A percentile compares a stretch with the other conserved stretches of the same genome.
phyloP scores from a whole-genome alignment of 1,284 basidiomycete genomes.

The Cryptococcus deneoformans region DNA sequence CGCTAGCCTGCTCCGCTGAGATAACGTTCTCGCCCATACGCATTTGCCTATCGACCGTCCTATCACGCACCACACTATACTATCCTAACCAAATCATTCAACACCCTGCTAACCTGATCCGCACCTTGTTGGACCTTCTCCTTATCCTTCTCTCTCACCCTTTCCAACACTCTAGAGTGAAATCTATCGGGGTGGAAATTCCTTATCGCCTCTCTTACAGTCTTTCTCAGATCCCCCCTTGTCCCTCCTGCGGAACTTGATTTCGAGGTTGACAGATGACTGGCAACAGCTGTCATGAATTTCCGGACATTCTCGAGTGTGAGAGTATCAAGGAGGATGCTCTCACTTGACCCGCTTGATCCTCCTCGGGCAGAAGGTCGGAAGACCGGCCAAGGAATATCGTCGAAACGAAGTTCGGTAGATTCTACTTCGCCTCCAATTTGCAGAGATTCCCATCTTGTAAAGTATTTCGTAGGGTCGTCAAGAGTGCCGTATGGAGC shows the following conservation, averaged over 20 bases:
- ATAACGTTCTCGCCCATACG: background rate
- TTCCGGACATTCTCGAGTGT: constrained; percentile 56
- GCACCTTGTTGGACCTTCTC: constrained; percentile 62
- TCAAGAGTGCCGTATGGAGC: background rate
- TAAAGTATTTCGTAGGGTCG: constrained; percentile 11
- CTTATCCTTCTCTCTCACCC: constrained; percentile 59
- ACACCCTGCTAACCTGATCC: constrained; percentile 52
- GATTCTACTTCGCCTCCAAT: constrained; percentile 8
- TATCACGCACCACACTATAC: background rate
- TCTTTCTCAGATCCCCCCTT: constrained; percentile 55
- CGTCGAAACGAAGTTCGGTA: constrained; percentile 54
- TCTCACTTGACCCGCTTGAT: constrained; percentile 36
- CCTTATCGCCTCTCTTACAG: constrained; percentile 59
- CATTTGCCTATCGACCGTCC: no score
- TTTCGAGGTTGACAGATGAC: constrained; percentile 23
- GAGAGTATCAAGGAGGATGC: constrained; percentile 52
- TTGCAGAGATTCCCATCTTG: constrained; percentile 8
- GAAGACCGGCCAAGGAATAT: constrained; percentile 78
- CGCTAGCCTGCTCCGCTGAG: no score
- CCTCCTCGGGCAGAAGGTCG: constrained; percentile 32
- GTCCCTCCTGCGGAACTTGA: constrained; percentile 50
- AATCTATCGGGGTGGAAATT: constrained; percentile 74
- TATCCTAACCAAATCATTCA: constrained; percentile 56
- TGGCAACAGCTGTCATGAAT: constrained; percentile 56
- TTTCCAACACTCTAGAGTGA: constrained; percentile 58